Evolutionary conservation across 2,329 filamentous ascomycete genomes (phyloP), one percentile per base, ranked within the genome.

Genomic region (Penicillium sclerotiorum): DNA sequence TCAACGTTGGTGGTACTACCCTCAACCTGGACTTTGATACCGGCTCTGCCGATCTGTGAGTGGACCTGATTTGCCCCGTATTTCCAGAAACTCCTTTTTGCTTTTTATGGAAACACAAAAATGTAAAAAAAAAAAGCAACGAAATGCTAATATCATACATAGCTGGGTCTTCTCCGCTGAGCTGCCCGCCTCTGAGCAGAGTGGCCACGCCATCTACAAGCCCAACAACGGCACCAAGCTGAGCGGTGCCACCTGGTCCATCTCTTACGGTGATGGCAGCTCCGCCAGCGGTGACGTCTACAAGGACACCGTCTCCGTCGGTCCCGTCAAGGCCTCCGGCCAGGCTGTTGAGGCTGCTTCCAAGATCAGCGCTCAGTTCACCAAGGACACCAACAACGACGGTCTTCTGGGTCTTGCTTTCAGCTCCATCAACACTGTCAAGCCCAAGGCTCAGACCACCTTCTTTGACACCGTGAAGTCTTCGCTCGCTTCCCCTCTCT

Each of bases 11-110:
- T 37, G 72, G 79, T 63, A 83, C 86, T 59, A 80, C 73, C 3
- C 65, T 89, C 55, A 79, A 83, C 51, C 67, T 91, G 52, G 86
- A 89, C 64, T 80, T 91, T 52, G 88, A 91, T 58, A 91, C 88
- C 12, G 86, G 77, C 55, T 87, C 77, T 55, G 77, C 84, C 35
- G 85, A 88, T 70, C 80, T 88, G 86, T 84, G 69, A 73, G 80
- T 72, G 32, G 18, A 20, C 1, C 21, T 12, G 2, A 17, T 12
- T 8, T 32, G 9, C 25, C 21, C 17, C 5, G 6, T 41, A 30
- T 8, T 13, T 21, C 23, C n/a, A n/a, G n/a, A n/a, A n/a, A n/a
- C n/a, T n/a, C n/a, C n/a, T n/a, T n/a, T n/a, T n/a, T n/a, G n/a
- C n/a, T n/a, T n/a, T n/a, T n/a, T n/a, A n/a, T 7, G 6, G 22